These are phyloP conservation scores for Aspergillus oerlinghausenensis DNA, from an alignment of 2,329 filamentous ascomycete species.

Conservation along the genomic window DNA sequence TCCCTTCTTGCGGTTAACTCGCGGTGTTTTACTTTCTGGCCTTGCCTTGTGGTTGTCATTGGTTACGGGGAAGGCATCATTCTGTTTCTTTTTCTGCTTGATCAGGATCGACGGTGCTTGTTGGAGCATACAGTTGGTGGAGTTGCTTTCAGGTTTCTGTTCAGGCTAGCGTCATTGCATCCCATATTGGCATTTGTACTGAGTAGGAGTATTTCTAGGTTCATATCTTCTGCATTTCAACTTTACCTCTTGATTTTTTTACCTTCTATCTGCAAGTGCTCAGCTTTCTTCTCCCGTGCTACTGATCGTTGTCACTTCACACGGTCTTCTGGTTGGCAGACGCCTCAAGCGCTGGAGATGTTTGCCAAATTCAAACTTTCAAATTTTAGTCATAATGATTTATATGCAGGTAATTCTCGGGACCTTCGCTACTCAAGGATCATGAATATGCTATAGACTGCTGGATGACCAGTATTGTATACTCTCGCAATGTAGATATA, in stretches of 20 bases:
- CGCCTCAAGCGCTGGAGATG: background rate
- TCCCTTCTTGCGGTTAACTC: background rate
- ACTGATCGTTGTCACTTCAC: background rate
- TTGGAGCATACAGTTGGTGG: slow-evolving; percentile 13
- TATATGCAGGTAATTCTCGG: too few relatives aligned
- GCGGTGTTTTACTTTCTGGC: slow-evolving; percentile 1
- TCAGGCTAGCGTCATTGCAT: background rate
- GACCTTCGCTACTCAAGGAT: too few relatives aligned
- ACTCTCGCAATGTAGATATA: background rate
- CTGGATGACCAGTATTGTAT: background rate
- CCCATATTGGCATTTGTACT: background rate
- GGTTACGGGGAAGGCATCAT: slow-evolving; percentile 5
- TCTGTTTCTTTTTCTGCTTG: slow-evolving; percentile 4
- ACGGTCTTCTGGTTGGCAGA: background rate
- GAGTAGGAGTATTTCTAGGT: background rate
- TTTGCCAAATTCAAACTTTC: too few relatives aligned
- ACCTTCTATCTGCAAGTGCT: background rate
- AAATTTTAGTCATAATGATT: background rate
- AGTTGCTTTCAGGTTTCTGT: slow-evolving; percentile 7
- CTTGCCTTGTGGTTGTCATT: background rate
- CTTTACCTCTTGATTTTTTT: background rate
- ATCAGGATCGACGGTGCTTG: slow-evolving; percentile 8
- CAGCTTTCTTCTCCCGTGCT: background rate
- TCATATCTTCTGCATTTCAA: background rate
- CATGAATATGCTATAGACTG: background rate